Conservation (phyloP, 1,284 basidiomycete species). For the Polyporus tsugae region DNA sequence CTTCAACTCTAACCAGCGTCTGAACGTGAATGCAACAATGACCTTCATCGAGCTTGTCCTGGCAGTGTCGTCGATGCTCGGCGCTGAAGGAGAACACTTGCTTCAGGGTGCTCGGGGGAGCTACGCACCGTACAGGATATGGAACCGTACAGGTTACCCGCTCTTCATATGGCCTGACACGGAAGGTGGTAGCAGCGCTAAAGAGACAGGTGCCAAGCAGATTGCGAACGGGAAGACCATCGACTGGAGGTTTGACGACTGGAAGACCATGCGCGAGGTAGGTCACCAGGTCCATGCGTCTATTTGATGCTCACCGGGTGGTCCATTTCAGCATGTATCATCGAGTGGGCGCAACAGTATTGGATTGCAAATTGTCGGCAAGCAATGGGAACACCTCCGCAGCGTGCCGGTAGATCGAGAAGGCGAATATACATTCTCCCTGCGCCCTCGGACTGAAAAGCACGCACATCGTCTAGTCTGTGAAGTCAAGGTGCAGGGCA, state of each 20-base stretch:
- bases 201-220: constrained; percentile 58
- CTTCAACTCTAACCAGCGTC: constrained; percentile 82
- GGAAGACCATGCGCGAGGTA: constrained; percentile 94
- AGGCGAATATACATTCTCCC: constrained; percentile 90
- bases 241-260: constrained; percentile 99
- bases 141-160: constrained; percentile 89
- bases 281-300: constrained; percentile 26
- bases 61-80: constrained; percentile 78
- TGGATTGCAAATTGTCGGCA: constrained; percentile 85
- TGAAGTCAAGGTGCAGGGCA: constrained; percentile 91
- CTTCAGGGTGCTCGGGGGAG: constrained; percentile 82
- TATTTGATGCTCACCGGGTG: background rate
- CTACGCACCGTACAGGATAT: constrained; percentile 93
- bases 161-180: constrained; percentile 86
- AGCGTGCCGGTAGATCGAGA: constrained; percentile 94
- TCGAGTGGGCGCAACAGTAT: constrained; percentile 85
- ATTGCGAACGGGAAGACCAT: constrained; percentile 79
- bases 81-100: constrained; percentile 76
- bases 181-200: constrained; percentile 57
- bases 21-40: constrained; percentile 94
- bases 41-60: constrained; percentile 91
- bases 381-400: constrained; percentile 91
- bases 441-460: constrained; percentile 83
- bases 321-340: constrained; percentile 72
- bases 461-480: constrained; percentile 88